These are phyloP conservation scores for Amaranthus tricolor DNA, from an alignment of 179 eudicot genomes.

Conservation along the genomic window DNA sequence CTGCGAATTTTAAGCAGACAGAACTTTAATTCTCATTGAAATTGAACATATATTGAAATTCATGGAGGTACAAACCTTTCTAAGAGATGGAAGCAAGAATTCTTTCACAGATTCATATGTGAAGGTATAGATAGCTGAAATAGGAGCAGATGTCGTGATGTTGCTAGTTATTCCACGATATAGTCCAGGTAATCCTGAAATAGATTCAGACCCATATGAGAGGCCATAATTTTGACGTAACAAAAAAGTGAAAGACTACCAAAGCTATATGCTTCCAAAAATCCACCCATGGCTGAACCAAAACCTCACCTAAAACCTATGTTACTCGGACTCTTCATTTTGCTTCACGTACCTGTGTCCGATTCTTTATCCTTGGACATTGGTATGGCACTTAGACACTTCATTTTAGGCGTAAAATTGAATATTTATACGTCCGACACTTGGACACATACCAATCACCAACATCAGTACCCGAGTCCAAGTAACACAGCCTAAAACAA, in stretches of 20 bases:
- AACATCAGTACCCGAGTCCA: neutral
- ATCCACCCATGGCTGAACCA: neutral
- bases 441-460: too few relatives aligned
- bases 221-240: neutral
- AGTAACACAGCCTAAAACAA: neutral
- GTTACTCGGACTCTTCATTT: too few relatives aligned
- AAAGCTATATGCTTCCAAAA: neutral
- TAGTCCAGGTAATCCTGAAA: slow-evolving; percentile 74
- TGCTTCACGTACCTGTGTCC: too few relatives aligned
- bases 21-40: neutral
- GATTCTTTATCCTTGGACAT: too few relatives aligned
- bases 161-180: slow-evolving; percentile 94
- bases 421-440: too few relatives aligned
- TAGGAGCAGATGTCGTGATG: slow-evolving; percentile 89
- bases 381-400: too few relatives aligned
- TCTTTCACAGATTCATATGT: slow-evolving; percentile 92
- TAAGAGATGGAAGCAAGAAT: slow-evolving; percentile 68
- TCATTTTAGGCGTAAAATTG: too few relatives aligned
- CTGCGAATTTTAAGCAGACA: neutral
- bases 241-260: neutral
- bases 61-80: slow-evolving; percentile 46
- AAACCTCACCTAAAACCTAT: too few relatives aligned
- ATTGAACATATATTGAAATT: neutral
- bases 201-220: neutral
- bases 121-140: slow-evolving; percentile 91